phyloP scores from a whole-genome alignment of 257 asterid species.

The Knoxia roxburghii region DNA sequence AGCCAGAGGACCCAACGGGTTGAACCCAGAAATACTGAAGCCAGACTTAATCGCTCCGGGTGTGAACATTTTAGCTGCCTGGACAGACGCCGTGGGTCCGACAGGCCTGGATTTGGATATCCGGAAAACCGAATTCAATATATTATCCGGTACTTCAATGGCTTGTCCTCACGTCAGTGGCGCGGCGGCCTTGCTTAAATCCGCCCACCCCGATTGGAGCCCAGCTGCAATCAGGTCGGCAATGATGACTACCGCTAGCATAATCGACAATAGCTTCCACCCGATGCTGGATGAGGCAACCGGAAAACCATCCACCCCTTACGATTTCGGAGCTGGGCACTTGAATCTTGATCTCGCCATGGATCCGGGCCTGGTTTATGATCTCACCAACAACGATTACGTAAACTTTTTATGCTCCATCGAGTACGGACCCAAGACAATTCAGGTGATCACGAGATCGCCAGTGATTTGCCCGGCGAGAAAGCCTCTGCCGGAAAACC shows the following conservation, averaged over 20 bases:
- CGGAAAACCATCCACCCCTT: constrained; percentile 66
- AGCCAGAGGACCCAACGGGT: constrained; percentile 79
- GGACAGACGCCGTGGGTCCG: constrained; percentile 93
- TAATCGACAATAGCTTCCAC: constrained; percentile 39
- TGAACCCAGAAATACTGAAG: constrained; percentile 81
- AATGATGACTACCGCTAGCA: constrained; percentile 86
- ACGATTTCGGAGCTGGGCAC: constrained; percentile 87
- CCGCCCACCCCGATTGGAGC: constrained; percentile 97
- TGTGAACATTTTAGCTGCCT: constrained; percentile 84
- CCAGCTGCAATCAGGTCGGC: constrained; percentile 93
- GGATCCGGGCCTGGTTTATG: constrained; percentile 93
- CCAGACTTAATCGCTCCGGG: constrained; percentile 96
- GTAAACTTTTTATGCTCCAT: constrained; percentile 76
- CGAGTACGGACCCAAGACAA: constrained; percentile 75
- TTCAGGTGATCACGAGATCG: constrained; percentile 78
- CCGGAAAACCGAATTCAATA: constrained; percentile 75
- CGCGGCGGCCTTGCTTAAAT: constrained; percentile 91
- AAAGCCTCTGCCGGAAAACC: constrained; percentile 70
- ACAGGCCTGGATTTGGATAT: constrained; percentile 71
- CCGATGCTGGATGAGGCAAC: constrained; percentile 72
- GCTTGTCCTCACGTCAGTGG: constrained; percentile 98
- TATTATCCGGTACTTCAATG: constrained; percentile 92
- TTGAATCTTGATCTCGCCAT: constrained; percentile 76
- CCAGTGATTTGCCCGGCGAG: constrained; percentile 65
- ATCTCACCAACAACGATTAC: constrained; percentile 54